phyloP scores from a whole-genome alignment of 768 basidiomycete genomes.

The Phlegmacium glaucopus region DNA sequence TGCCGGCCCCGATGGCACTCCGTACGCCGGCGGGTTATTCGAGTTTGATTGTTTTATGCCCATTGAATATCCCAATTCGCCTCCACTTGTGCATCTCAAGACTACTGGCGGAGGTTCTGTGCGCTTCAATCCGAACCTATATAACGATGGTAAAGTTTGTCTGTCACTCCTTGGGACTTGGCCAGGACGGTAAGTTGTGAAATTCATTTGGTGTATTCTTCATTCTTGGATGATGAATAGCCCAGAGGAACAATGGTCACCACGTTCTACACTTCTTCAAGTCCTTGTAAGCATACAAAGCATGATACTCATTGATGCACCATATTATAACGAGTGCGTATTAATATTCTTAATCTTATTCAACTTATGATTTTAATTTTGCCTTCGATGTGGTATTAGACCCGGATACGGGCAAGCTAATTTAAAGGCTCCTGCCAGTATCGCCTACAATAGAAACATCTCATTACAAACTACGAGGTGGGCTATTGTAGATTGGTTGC shows the following conservation, averaged over 20 bases:
- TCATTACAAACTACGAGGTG: slow-evolving; percentile 42
- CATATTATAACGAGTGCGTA: slow-evolving; percentile 56
- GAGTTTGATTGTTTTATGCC: slow-evolving; percentile 60
- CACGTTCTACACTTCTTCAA: slow-evolving; percentile 52
- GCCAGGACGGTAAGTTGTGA: slow-evolving; percentile 38
- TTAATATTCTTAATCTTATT: too few relatives aligned
- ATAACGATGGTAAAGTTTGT: slow-evolving; percentile 47
- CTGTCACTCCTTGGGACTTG: slow-evolving; percentile 55
- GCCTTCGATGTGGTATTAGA: slow-evolving; percentile 28
- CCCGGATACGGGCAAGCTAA: slow-evolving; percentile 46
- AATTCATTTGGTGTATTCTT: neutral
- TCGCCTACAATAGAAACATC: slow-evolving; percentile 44
- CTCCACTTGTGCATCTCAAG: slow-evolving; percentile 47
- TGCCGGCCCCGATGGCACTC: slow-evolving; percentile 53
- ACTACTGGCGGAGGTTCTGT: slow-evolving; percentile 51
- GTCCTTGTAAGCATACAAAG: slow-evolving; percentile 56
- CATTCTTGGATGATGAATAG: slow-evolving; percentile 12
- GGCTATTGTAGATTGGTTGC: slow-evolving; percentile 54
- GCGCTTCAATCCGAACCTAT: slow-evolving; percentile 57
- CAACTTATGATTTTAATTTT: neutral
- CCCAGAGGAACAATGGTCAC: slow-evolving; percentile 41
- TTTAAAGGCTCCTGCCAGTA: slow-evolving; percentile 29
- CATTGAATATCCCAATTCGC: slow-evolving; percentile 42
- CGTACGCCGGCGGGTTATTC: slow-evolving; percentile 51
- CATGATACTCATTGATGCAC: slow-evolving; percentile 53